Evolutionary conservation across 2,329 filamentous ascomycete genomes (phyloP), one percentile per base, ranked within the genome.

Genomic region (Dichotomopilus funicola): DNA sequence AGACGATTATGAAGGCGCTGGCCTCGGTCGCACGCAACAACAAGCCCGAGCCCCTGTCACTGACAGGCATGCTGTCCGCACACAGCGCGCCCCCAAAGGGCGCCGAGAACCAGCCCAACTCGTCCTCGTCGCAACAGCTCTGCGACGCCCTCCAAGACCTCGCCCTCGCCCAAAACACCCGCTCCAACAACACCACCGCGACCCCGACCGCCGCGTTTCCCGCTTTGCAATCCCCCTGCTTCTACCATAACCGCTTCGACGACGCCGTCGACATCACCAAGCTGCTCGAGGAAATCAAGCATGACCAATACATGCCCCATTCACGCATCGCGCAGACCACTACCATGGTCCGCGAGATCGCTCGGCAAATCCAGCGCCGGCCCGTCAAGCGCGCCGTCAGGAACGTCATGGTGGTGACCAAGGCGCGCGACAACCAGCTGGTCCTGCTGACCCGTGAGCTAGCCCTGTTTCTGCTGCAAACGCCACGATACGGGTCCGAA

Each of bases 331-430:
- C 96, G 66, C 92, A 96, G 75, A 99, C 94, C 0, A 94, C 94
- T 50, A 95, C 90, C 0, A 89, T 91, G 47, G 94, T 99, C 19
- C 85, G 94, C 52, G 94, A 99, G 72, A 91, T 99, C 10, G 95
- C 91, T 12, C 92, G 95, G 72, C 94, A 97, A 73, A 79, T 99
- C 56, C 92, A 96, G 73, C 85, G 92, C 54, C 83, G 90, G 42
- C 92, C 94, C 27, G 90, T 97, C 71, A 94, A 89, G 73, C 86
- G 91, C 62, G 91, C 91, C 9, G 91, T 99, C 47, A 85, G 83
- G 67, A 96, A 90, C 69, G 83, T 99, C 66, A 97, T 99, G 94
- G 96, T 99, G 66, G 89, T 99, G 61, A 99, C 94, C 59, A 99
- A 97, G 73, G 94, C 94, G 27, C 85, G 94, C 60, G 94, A 99